phyloP scores from a whole-genome alignment of 306 rosid species.

The Acacia acuminata region DNA sequence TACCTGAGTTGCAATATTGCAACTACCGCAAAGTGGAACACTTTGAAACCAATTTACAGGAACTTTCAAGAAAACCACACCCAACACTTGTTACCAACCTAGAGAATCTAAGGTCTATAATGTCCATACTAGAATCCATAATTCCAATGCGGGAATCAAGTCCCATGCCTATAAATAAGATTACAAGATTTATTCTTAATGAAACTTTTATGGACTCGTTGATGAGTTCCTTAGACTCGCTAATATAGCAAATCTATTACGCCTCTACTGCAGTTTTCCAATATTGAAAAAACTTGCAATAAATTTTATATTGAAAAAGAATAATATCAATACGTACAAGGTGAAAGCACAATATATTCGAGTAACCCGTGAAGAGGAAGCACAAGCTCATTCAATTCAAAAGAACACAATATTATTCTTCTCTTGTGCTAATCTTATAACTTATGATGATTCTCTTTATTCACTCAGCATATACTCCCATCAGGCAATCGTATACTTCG shows the following conservation, averaged over 20 bases:
- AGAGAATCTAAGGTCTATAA: not conserved
- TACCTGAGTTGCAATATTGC: no score
- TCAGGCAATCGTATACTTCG: not conserved
- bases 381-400: no score
- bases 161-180: not conserved
- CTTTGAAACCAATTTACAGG: not conserved
- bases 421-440: not conserved
- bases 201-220: not conserved
- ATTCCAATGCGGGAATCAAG: not conserved
- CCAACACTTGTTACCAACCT: not conserved
- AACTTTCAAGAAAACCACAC: not conserved
- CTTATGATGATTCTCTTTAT: constrained; percentile 1
- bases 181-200: not conserved
- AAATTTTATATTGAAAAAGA: not conserved
- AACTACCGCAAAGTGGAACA: no score
- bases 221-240: not conserved
- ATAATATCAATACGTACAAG: not conserved
- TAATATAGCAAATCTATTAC: not conserved
- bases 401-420: not conserved
- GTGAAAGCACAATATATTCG: no score
- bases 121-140: not conserved
- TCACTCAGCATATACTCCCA: constrained; percentile 13
- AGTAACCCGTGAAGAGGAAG: no score
- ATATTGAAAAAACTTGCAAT: not conserved
- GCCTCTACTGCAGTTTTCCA: not conserved